Evolutionary conservation across 176 grass and related monocot species (phyloP), one percentile per base, ranked within the genome.

Genomic region (Metroxylon sagu): DNA sequence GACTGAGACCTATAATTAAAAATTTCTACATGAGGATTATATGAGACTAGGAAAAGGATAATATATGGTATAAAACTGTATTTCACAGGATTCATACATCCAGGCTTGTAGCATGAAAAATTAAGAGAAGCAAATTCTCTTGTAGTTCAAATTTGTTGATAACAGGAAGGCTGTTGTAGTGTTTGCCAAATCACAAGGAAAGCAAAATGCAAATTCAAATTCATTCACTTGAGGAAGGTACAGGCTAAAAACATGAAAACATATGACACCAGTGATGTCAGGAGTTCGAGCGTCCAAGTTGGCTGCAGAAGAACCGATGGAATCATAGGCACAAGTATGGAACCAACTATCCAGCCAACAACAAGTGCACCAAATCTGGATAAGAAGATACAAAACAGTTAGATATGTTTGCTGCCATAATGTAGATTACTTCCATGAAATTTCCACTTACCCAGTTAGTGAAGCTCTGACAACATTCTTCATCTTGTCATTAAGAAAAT

Each of bases 401-500:
- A 71, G 53, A 23, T 56, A 30, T 27, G 15, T 50, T 48, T 19
- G 28, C 14, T 4, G 57, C 48, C 57, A 54, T 25, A 76, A 52
- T 14, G 54, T 31, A 39, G 19, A 16, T 66, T 43, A 19, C 6
- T 8, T 70, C 23, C 23, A 60, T 14, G 53, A 43, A 28, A 14
- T 27, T 30, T 26, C 43, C 10, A 28, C 30, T 92, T 48, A 98
- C 93, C 93, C 93, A 49, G 84, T 98, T 7, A 60, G 54, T 4
- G 77, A 92, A 4, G 93, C 93, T 69, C 93, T 85, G 35, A 74
- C 53, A 52, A 82, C 73, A 28, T 83, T 82, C 74, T 98, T 98
- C 93, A 92, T 98, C 80, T 98, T 98, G 16, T 92, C 93, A 21
- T 98, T 92, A 71, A 98, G 88, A 70, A 98, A 92, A 70, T 88